A percentile compares a stretch with the other conserved stretches of the same genome.
phyloP scores from a whole-genome alignment of 257 asterid genomes.

The Nicotiana obtusifolia region DNA sequence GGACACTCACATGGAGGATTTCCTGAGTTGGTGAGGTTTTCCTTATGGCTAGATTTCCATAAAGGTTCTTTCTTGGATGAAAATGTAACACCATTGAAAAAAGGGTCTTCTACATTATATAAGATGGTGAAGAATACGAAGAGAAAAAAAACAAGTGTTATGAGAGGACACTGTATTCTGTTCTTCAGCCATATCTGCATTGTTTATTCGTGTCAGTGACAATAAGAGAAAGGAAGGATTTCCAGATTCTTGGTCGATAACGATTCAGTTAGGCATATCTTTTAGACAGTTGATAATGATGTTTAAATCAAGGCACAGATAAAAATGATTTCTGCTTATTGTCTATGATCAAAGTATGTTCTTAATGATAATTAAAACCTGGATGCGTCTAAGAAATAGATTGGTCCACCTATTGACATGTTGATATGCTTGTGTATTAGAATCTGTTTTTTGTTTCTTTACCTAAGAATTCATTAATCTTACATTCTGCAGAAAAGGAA shows the following conservation, averaged over 20 bases:
- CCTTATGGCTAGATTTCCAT: constrained; percentile 8
- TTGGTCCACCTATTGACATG: not conserved
- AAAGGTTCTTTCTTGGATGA: constrained; percentile 11
- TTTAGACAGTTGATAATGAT: not conserved
- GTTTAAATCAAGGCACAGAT: not conserved
- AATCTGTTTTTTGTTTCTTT: too few species aligned
- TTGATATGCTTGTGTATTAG: not conserved
- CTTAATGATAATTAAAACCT: not conserved
- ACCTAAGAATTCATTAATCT: not conserved
- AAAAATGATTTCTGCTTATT: not conserved
- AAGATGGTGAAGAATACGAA: constrained; percentile 45
- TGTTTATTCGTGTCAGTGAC: not conserved
- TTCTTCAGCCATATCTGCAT: constrained; percentile 61
- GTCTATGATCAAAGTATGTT: not conserved
- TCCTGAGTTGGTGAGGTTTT: constrained; percentile 25
- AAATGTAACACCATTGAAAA: constrained; percentile 16
- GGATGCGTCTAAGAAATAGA: not conserved
- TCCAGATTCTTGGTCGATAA: not conserved
- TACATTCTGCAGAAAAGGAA: not conserved
- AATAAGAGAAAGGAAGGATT: not conserved
- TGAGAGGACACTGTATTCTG: constrained; percentile 46
- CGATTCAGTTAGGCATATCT: not conserved
- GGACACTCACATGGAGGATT: constrained; percentile 33
- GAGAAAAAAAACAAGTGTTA: constrained; percentile 41
- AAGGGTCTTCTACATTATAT: constrained; percentile 46